Conservation (phyloP, 768 basidiomycete species). For the Boletus tomentosulus region DNA sequence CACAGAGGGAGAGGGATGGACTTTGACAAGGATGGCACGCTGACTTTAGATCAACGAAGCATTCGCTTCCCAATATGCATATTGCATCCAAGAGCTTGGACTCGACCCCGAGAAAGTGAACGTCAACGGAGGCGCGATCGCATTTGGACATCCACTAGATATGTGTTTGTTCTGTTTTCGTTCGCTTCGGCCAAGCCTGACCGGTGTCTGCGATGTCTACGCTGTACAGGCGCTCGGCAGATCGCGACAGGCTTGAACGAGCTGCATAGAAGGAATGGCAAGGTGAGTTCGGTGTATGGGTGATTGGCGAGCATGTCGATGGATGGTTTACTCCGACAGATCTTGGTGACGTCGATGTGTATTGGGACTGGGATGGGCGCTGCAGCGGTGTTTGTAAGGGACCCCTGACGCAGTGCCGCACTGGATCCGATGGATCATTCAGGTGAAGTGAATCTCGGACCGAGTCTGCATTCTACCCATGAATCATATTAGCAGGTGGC, state of each 20-base stretch:
- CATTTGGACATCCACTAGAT: conserved; percentile 81
- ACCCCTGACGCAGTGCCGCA: conserved; percentile 18
- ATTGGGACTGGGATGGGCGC: conserved; percentile 93
- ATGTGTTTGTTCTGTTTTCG: conserved; percentile 32
- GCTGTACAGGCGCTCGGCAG: conserved; percentile 82
- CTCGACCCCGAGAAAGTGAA: conserved; percentile 70
- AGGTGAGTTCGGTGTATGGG: conserved; percentile 38
- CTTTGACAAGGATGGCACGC: not conserved
- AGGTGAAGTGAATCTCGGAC: not conserved
- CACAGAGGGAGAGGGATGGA: not conserved
- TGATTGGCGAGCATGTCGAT: too few species aligned
- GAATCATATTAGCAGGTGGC: not conserved
- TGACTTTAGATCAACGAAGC: conserved; percentile 73
- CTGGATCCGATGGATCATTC: not conserved
- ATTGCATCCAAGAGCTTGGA: conserved; percentile 62
- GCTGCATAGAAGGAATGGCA: conserved; percentile 62
- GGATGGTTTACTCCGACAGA: conserved; percentile 32
- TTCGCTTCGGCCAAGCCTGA: conserved; percentile 5
- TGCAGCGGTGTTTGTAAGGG: conserved; percentile 66
- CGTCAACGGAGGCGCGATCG: conserved; percentile 89
- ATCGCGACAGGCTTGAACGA: conserved; percentile 80
- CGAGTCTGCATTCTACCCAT: not conserved
- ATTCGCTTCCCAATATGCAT: conserved; percentile 80
- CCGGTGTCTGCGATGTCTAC: conserved; percentile 33
- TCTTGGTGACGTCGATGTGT: conserved; percentile 88